Evolutionary conservation across 2,329 filamentous ascomycete species (phyloP), one percentile per base, ranked within the genome.

Genomic region (Lachnellula cervina): DNA sequence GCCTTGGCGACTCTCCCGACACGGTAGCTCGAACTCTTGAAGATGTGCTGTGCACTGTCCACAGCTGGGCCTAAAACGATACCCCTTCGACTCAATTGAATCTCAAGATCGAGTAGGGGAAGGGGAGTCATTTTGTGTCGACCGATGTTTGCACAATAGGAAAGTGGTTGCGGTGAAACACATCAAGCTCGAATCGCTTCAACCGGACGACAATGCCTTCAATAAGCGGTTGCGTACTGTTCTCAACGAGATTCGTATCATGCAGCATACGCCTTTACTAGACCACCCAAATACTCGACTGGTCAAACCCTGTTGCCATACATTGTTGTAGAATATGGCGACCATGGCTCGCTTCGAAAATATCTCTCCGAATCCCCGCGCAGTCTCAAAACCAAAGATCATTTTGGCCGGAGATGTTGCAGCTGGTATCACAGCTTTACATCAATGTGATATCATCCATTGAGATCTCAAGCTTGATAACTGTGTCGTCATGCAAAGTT

Each of bases 371-470:
- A 19, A 11, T 9, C 32, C 37, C 16, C 11, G 4, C 34, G 13
- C 17, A 32, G 17, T 4, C 3, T 51, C 19, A 51, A 42, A 23
- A 28, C 34, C 17, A 51, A 51, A 51, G 3, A 21, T 51, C 17
- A 32, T 23, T n/a, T 21, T 51, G 4, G 34, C 34, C 17, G 34
- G 34, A n/a, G 48, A 51, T 51, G 19, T 51, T 23, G 48, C 48
- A 19, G 13, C 34, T 14, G 35, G 48, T n/a, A 16, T 51, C 3
- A 42, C 37, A 14, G 19, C 37, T 16, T 14, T 51, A 21, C 48
- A 51, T n/a, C 37, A 19, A 23, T 51, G 48, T 23, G 35, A 42
- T 14, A 51, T 51, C 17, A 23, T 51, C n/a, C 48, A 51, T 51
- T 5, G 48, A 13, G 48, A 51, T n/a, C 35, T 51, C 11, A 51